Base-by-base conservation (phyloP, 78 protist species). In the Acrasis kona region DNA sequence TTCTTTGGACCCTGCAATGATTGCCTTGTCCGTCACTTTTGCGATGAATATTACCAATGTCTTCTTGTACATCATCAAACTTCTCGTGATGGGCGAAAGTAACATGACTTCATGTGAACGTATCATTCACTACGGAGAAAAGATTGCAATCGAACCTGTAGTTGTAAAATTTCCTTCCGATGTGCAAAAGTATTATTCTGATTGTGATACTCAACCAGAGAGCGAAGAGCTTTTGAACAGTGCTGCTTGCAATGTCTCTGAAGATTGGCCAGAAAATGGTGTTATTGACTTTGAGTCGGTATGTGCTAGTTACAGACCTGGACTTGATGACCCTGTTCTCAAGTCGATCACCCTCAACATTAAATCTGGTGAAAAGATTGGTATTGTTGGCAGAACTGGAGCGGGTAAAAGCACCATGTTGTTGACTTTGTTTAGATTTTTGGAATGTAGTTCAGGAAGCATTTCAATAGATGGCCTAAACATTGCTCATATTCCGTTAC, bases 361-460 rank as follows among this genome's bases (percentile, higher is more conserved):
- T 0, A 19, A 28, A 5, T 41, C 76, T 5, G 78, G 85, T 2
- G 89, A 87, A 79, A 87, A 80, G 87, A 41, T 91, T 7, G 94
- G 95, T 32, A 41, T 91, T 67, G 87, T 84, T 5, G 95, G 95
- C 32, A 83, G 92, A 29, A 88, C 95, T 2, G 97, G 97, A 32
- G 84, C 87, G 9, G 90, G 87, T 29, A 84, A 89, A 65, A 27
- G 57, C 19, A 31, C 79, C 10, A 41, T 84, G 7, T 2, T 79
- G 35, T 19, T 37, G 1, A 84, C 79, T 28, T 69, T 90, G 68
- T 80, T 90, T 42, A 79, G 91, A 6, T 1, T 87, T 30, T 36
- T 8, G 28, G 83, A 83, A 41, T n/a, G 58, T 12, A 36, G 5
- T 7, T 75, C 7, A 3, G 93, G 93, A 38, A 0, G 42, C 36